phyloP scores from a whole-genome alignment of 2,329 filamentous ascomycete genomes.

The Aspergillus candidus region DNA sequence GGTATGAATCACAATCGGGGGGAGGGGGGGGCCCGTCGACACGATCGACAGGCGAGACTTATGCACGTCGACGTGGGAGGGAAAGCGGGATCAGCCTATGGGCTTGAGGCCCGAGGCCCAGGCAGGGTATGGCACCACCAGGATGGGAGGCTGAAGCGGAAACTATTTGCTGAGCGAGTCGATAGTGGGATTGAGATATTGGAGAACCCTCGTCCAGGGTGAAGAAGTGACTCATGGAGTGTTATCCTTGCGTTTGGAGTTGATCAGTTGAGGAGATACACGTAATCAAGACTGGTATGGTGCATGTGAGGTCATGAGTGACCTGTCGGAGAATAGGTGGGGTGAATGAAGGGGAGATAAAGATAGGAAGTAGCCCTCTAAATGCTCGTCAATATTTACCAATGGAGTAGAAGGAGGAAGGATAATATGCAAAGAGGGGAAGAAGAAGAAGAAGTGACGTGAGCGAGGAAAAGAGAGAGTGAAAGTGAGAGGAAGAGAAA shows the following conservation, averaged over 20 bases:
- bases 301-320: too few relatives aligned
- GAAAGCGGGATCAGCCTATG: slow-evolving; percentile 18
- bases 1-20: too few relatives aligned
- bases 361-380: too few relatives aligned
- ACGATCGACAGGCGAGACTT: slow-evolving; percentile 28
- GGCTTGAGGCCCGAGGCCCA: slow-evolving; percentile 20
- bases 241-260: background rate
- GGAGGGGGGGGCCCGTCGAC: background rate
- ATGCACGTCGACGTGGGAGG: slow-evolving; percentile 27
- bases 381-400: too few relatives aligned
- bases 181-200: background rate
- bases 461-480: slow-evolving; percentile 1
- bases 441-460: background rate
- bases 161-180: background rate
- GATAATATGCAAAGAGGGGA: background rate
- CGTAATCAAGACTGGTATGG: background rate
- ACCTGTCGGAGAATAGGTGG: too few relatives aligned
- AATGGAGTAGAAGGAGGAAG: too few relatives aligned
- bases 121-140: slow-evolving; percentile 13
- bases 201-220: background rate
- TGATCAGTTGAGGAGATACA: background rate
- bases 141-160: slow-evolving; percentile 7
- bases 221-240: background rate
- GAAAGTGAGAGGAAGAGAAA: slow-evolving; percentile 6
- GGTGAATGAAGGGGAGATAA: too few relatives aligned